Conservation (phyloP, 148 eudicot genomes). For the Salicornia ramosissima region DNA sequence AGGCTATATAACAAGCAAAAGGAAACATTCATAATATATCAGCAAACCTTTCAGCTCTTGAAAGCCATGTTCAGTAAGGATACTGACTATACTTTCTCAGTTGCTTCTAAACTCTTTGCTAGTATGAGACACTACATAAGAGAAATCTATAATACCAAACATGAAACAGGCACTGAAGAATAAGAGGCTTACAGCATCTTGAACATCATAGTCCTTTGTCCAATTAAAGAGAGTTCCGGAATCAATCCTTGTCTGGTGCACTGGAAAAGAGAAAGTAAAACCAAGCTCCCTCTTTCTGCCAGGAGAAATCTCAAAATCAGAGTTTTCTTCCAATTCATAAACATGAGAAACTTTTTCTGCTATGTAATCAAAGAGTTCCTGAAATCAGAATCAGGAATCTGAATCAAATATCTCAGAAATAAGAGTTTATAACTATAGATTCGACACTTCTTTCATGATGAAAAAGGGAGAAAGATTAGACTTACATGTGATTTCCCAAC, state of each 20-base stretch:
- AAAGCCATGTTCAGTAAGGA: background rate
- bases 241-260: constrained; percentile 31
- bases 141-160: constrained; percentile 9
- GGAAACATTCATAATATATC: background rate
- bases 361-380: constrained; percentile 45
- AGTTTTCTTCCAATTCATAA: constrained; percentile 16
- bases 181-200: constrained; percentile 30
- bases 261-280: constrained; percentile 50
- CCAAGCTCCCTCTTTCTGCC: constrained; percentile 38
- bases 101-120: background rate
- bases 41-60: background rate
- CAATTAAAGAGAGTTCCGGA: constrained; percentile 41
- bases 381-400: constrained; percentile 8
- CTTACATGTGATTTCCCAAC: constrained; percentile 36
- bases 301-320: constrained; percentile 24
- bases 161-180: constrained; percentile 7
- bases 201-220: constrained; percentile 39
- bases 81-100: background rate
- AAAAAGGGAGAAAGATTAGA: background rate
- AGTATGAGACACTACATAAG: background rate
- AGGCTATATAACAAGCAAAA: background rate
- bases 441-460: background rate
- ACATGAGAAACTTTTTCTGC: constrained; percentile 31
- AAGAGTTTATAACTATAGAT: background rate
- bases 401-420: constrained; percentile 16